Evolutionary conservation across 495 filamentous ascomycete species (phyloP), one percentile per base, ranked within the genome.

Genomic region (Massariosphaeria phaeospora): DNA sequence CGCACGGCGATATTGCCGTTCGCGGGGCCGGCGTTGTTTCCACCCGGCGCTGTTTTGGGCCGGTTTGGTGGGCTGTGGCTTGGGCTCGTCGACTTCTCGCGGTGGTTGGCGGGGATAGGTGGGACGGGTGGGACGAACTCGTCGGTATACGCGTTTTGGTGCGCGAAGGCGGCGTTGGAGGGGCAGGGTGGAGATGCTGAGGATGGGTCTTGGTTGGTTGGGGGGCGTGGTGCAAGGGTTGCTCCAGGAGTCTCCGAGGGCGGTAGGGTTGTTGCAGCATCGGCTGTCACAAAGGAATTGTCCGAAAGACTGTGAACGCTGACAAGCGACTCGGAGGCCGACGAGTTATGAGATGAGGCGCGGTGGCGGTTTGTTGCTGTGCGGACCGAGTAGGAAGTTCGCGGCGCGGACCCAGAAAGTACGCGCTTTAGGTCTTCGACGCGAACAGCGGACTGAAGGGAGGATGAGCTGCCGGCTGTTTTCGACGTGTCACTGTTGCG

Each of bases 401-500:
- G 61, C n/a, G 57, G 57, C 11, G 52, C 54, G 0, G 53, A 55
- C 20, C 55, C 82, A 2, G 80, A 82, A 13, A 88, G 76, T 20
- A 84, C 85, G 42, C 81, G 79, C 67, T 90, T 91, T 54, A 96
- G 75, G 61, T 95, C 89, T 50, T 90, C 89, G n/a, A 95, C 83
- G 30, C 85, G 84, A n/a, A 89, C 81, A 10, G 88, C 81, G 15
- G 79, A 83, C 24, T 78, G 82, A 52, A 80, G 69, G 64, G 72
- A 81, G 25, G 82, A 83, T 42, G 75, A 75, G 56, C 74, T 78
- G 25, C 73, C 70, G 15, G 75, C 74, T 15, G 76, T 73, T 24
- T 72, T 74, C 0, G 84, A 81, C 20, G 75, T 67, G 25, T 75
- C 77, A 52, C 73, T 75, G 15, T 40, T 40, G 15, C 61, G 52